phyloP scores from a whole-genome alignment of 1,284 basidiomycete genomes.

The Hymenochaete sp. region DNA sequence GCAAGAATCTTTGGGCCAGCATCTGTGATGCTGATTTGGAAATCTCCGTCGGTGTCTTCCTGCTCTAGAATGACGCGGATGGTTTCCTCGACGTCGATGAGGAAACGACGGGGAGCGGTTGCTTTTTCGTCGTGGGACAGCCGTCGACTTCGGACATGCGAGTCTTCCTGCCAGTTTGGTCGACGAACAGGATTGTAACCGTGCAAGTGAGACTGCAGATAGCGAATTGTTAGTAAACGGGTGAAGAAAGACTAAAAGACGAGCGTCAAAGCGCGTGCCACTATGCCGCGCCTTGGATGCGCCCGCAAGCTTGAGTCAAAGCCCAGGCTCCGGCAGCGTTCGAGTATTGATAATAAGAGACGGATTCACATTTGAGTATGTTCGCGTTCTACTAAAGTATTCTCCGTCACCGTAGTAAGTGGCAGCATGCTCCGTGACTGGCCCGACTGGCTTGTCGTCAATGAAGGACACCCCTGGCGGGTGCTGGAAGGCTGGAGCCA shows the following conservation, averaged over 20 bases:
- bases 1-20: conserved; percentile 95
- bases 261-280: conserved; percentile 7
- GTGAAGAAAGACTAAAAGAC: conserved; percentile 2
- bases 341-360: conserved; percentile 1
- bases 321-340: neutral
- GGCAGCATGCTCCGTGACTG: conserved; percentile 62
- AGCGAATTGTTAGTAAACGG: conserved; percentile 1
- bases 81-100: conserved; percentile 99
- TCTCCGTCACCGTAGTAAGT: conserved; percentile 77
- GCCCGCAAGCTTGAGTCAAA: neutral
- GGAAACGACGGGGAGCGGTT: conserved; percentile 74
- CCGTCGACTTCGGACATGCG: conserved; percentile 59
- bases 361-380: conserved; percentile 71
- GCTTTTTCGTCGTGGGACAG: conserved; percentile 83
- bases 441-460: conserved; percentile 45
- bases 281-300: neutral
- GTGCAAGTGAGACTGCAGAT: conserved; percentile 46
- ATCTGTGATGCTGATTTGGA: conserved; percentile 94
- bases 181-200: conserved; percentile 48
- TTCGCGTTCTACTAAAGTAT: conserved; percentile 69
- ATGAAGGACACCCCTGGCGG: conserved; percentile 46
- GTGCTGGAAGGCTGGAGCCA: conserved; percentile 13
- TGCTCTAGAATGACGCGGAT: conserved; percentile 94
- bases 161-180: conserved; percentile 68
- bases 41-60: conserved; percentile 96